A percentile compares a stretch with the other conserved stretches of the same genome.
Evolutionary conservation across 148 eudicot genomes (phyloP).

Genomic region (Silene latifolia): DNA sequence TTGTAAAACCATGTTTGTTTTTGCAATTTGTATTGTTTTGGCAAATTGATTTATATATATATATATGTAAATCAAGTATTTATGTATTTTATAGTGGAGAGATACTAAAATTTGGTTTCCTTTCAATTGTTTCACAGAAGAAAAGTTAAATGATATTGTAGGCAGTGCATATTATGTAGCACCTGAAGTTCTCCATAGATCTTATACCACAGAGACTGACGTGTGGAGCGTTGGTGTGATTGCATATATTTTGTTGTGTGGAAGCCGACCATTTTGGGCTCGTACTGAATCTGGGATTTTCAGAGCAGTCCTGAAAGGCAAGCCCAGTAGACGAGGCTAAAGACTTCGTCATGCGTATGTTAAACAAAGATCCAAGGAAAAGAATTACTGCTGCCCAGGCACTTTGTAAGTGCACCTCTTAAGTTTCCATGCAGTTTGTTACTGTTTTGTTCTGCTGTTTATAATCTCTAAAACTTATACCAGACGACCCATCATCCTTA

Average conservation of each 20-base stretch:
- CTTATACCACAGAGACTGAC: constrained; percentile 89
- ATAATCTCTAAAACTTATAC: background rate
- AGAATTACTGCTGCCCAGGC: constrained; percentile 96
- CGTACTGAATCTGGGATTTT: constrained; percentile 97
- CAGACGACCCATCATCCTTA: too few species aligned
- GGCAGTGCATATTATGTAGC: constrained; percentile 99
- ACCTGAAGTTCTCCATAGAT: constrained; percentile 95
- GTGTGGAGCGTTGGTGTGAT: constrained; percentile 98
- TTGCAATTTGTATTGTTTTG: background rate
- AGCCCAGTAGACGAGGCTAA: constrained; percentile 77
- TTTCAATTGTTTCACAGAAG: constrained; percentile 49
- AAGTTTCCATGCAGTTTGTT: constrained; percentile 8
- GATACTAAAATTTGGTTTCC: background rate
- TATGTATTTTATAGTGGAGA: constrained; percentile 5
- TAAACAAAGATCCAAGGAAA: constrained; percentile 92
- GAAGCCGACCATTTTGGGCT: constrained; percentile 99
- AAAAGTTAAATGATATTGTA: constrained; percentile 90
- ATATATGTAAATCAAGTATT: too few species aligned
- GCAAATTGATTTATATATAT: background rate
- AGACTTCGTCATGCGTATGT: constrained; percentile 79
- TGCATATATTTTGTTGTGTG: constrained; percentile 85
- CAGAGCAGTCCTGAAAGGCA: constrained; percentile 82
- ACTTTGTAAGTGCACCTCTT: constrained; percentile 48
- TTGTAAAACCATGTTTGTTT: constrained; percentile 87
- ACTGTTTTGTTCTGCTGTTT: background rate